Conservation (phyloP, 164 flowering plant genomes). For the Berberis thunbergii region DNA sequence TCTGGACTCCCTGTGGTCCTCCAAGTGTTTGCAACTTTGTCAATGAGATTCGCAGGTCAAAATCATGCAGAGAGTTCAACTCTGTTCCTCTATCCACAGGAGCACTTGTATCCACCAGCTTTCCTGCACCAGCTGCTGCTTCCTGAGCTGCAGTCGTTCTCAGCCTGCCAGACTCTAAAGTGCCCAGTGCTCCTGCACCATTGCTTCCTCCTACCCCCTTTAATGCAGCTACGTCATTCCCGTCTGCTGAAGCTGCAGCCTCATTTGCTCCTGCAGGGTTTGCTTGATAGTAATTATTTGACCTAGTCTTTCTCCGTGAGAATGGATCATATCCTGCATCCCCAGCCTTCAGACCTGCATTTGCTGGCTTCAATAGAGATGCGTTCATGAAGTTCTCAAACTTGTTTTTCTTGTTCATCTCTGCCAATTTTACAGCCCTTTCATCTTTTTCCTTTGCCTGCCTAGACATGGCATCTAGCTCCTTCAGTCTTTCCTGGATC, state of each 20-base stretch:
- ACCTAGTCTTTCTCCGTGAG: slow-evolving; percentile 62
- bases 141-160: no score
- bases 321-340: no score
- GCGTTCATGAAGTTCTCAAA: no score
- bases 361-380: no score
- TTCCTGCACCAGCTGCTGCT: slow-evolving; percentile 81
- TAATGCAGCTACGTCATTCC: neutral
- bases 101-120: slow-evolving; percentile 84
- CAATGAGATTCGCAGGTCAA: slow-evolving; percentile 73
- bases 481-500: no score
- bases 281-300: slow-evolving; percentile 66
- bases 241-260: slow-evolving; percentile 2
- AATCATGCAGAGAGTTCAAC: slow-evolving; percentile 58
- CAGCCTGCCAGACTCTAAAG: no score
- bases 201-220: neutral
- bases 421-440: no score
- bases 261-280: slow-evolving; percentile 30
- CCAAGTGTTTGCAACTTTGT: slow-evolving; percentile 63
- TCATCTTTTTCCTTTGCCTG: slow-evolving; percentile 11
- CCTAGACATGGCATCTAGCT: no score
- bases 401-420: no score
- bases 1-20: slow-evolving; percentile 66
- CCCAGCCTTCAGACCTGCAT: no score
- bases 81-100: slow-evolving; percentile 90
- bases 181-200: slow-evolving; percentile 4